phyloP scores from a whole-genome alignment of 2,329 filamentous ascomycete genomes.

The Fusarium armeniacum region DNA sequence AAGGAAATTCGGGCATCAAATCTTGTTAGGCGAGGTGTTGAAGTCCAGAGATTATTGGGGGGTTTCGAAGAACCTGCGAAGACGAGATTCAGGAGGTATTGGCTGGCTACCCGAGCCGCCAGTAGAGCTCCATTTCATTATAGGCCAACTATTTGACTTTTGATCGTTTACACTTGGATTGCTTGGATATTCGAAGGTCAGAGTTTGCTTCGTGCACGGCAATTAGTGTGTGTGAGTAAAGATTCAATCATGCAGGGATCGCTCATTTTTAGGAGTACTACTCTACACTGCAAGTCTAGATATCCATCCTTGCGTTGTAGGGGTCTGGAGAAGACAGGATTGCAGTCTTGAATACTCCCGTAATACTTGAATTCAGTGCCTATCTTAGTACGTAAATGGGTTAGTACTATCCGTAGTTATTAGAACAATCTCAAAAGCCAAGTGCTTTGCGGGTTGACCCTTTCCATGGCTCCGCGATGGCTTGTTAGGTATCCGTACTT shows the following conservation, averaged over 20 bases:
- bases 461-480: constrained; percentile 4
- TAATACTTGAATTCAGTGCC: neutral
- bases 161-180: no score
- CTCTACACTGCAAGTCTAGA: neutral
- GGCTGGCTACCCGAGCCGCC: no score
- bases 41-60: neutral
- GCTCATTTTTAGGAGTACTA: constrained; percentile 8
- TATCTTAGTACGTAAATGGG: neutral
- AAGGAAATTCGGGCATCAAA: constrained; percentile 12
- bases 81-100: neutral
- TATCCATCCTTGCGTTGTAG: constrained; percentile 6
- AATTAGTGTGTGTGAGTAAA: neutral
- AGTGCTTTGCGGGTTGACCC: constrained; percentile 7
- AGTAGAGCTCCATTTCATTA: neutral
- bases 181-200: neutral
- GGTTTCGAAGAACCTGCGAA: neutral
- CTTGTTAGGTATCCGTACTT: neutral
- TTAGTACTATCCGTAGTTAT: neutral
- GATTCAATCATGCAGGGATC: constrained; percentile 17
- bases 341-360: neutral
- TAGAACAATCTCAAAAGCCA: constrained; percentile 9
- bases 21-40: constrained; percentile 4
- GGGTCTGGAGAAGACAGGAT: constrained; percentile 6
- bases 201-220: neutral
- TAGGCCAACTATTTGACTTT: neutral